phyloP scores from a whole-genome alignment of 2,329 filamentous ascomycete species.

The Lanzia echinophila region DNA sequence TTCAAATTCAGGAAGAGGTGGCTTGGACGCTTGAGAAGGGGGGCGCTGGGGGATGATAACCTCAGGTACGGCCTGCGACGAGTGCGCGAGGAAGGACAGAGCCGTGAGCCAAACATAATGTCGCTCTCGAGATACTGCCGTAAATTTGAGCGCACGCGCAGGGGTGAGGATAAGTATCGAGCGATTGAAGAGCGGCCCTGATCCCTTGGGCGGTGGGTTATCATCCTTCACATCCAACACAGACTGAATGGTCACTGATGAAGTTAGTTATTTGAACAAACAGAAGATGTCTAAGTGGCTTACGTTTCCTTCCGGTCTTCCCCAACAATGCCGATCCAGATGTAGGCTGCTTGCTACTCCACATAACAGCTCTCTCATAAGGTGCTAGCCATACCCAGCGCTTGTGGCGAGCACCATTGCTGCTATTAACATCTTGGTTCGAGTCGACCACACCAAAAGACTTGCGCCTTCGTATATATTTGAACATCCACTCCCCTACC shows the following conservation, averaged over 20 bases:
- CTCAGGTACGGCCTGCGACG: conserved; percentile 72
- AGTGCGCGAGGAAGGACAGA: conserved; percentile 89
- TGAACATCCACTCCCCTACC: conserved; percentile 97
- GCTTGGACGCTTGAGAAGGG: conserved; percentile 35
- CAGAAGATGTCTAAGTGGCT: conserved; percentile 37
- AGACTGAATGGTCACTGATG: conserved; percentile 81
- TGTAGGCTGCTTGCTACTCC: conserved; percentile 95
- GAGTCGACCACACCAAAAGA: conserved; percentile 77
- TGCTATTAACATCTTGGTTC: conserved; percentile 62
- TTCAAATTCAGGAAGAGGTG: conserved; percentile 41
- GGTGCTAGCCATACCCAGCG: conserved; percentile 98
- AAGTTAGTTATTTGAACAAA: conserved; percentile 26
- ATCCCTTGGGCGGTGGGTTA: conserved; percentile 72
- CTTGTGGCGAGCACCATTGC: conserved; percentile 70
- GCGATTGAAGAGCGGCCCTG: conserved; percentile 66
- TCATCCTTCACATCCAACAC: conserved; percentile 96
- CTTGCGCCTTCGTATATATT: conserved; percentile 80
- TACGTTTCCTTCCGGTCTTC: conserved; percentile 90
- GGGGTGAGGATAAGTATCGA: conserved; percentile 94
- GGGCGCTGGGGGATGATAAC: conserved; percentile 53
- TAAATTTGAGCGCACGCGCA: conserved; percentile 91
- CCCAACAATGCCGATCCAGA: conserved; percentile 83
- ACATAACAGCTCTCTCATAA: conserved; percentile 92
- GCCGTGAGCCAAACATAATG: conserved; percentile 95
- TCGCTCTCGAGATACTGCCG: conserved; percentile 71